A percentile compares a stretch with the other conserved stretches of the same genome.
Evolutionary conservation across 208 protist genomes (phyloP).

Genomic region (Acanthamoeba rhysodes): DNA sequence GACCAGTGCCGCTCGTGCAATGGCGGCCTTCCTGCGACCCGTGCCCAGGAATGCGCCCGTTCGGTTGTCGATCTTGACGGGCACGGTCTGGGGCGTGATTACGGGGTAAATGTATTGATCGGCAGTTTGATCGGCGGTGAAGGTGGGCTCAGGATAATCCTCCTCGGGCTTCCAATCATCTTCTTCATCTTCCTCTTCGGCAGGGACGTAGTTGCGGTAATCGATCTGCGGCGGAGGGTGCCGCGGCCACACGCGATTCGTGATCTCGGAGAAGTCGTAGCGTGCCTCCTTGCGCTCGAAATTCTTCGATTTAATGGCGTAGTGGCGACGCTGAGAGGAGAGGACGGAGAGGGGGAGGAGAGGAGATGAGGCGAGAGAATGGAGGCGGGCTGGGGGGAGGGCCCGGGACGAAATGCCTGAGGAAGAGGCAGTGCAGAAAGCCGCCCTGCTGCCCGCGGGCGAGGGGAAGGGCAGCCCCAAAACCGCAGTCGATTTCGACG

Average conservation of each 20-base stretch:
- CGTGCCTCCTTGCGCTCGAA: constrained; percentile 10
- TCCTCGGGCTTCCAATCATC: constrained; percentile 51
- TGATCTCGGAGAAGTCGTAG: constrained; percentile 41
- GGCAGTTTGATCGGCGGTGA: neutral
- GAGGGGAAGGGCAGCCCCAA: constrained; percentile 3
- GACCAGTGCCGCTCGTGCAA: neutral
- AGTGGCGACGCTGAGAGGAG: neutral
- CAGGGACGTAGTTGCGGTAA: constrained; percentile 28
- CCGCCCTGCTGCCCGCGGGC: neutral
- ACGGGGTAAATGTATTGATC: neutral
- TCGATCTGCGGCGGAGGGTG: neutral
- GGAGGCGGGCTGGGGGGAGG: neutral
- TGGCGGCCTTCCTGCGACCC: constrained; percentile 53
- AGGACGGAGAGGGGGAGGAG: neutral
- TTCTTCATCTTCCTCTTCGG: constrained; percentile 55
- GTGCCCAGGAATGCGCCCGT: constrained; percentile 6
- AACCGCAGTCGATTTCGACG: constrained; percentile 6
- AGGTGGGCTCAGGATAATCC: constrained; percentile 8
- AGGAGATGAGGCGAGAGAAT: neutral
- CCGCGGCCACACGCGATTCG: neutral
- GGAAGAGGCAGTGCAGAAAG: neutral
- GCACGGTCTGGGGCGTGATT: neutral
- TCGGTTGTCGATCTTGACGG: neutral
- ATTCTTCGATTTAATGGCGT: neutral
- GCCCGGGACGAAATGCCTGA: neutral